Conservation (phyloP, 371 early-diverging fungal species). For the Mortierella sp. region DNA sequence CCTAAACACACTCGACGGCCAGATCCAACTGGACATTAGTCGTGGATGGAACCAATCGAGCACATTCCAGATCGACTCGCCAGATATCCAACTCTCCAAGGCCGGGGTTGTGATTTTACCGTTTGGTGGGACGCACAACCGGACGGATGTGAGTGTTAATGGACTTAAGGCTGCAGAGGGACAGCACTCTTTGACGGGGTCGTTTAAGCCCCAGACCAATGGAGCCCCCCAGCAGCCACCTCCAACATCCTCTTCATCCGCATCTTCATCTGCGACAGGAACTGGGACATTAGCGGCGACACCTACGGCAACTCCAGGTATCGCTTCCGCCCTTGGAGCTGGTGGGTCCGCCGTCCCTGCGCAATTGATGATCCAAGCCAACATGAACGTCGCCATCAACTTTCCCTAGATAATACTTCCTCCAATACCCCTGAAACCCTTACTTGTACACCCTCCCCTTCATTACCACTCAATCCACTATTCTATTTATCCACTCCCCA, state of each 20-base stretch:
- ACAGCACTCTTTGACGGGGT: conserved; percentile 25
- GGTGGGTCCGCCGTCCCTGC: conserved; percentile 27
- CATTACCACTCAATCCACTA: background rate
- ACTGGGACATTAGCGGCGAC: too few relatives aligned
- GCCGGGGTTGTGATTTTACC: conserved; percentile 22
- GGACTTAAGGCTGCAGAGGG: conserved; percentile 21
- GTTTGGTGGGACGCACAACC: conserved; percentile 9
- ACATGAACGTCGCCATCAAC: conserved; percentile 31
- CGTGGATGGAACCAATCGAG: conserved; percentile 43
- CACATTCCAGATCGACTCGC: conserved; percentile 31
- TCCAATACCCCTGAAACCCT: background rate
- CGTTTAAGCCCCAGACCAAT: background rate
- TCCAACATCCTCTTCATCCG: too few relatives aligned
- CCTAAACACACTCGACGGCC: conserved; percentile 44
- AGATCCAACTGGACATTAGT: conserved; percentile 35
- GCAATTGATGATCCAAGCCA: conserved; percentile 44
- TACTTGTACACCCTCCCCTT: background rate
- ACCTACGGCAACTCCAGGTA: conserved; percentile 2
- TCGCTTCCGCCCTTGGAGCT: conserved; percentile 17
- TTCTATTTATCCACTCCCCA: background rate
- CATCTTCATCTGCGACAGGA: too few relatives aligned
- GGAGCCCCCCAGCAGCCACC: background rate
- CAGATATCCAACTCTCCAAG: conserved; percentile 33
- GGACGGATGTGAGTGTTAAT: conserved; percentile 4
- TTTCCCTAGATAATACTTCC: conserved; percentile 26